Evolutionary conservation across 495 filamentous ascomycete species (phyloP), one percentile per base, ranked within the genome.

Genomic region (Chaetomium cochliodes): DNA sequence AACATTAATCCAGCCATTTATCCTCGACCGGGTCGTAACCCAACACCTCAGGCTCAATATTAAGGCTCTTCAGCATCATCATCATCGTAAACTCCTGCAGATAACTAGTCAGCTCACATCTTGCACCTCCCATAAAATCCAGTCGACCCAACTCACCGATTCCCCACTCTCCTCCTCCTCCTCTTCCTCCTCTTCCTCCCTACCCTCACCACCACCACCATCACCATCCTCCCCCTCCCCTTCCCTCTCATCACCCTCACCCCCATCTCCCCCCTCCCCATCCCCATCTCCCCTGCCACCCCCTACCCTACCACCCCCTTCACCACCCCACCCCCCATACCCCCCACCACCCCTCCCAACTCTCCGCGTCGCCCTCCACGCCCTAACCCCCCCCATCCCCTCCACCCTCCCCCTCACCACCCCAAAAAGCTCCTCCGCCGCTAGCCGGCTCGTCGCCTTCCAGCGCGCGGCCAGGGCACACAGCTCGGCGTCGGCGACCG

Each of bases 11-110:
- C 60, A 16, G 26, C 73, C 73, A 75, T 30, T 64, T 75, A 2
- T 69, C 69, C 63, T 75, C 73, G 12, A 39, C 58, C 1, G 64
- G 53, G 68, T 75, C 71, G 15, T 65, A 75, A 2, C 69, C 69
- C 54, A 75, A 42, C 8, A 70, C 41, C 15, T 69, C 64, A 13
- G 69, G 73, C 42, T 73, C 73, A 33, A 75, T 75, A 57, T 72
- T 72, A 25, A 75, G 63, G 44, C 69, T 75, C 63, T 67, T 68
- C 46, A 75, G 65, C 73, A 75, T 75, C 69, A 69, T 70, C 8
- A 66, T 25, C 71, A 75, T 72, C 26, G 73, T 73, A 60, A 73
- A 75, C 6, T 61, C 69, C 67, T 74, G 58, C 20, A 42, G 16
- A 23, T 18, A 44, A n/a, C 51, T 37, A 49, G 65, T 70, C 49